Base-by-base conservation (phyloP, 306 rosid genomes). In the Sindora glabra region DNA sequence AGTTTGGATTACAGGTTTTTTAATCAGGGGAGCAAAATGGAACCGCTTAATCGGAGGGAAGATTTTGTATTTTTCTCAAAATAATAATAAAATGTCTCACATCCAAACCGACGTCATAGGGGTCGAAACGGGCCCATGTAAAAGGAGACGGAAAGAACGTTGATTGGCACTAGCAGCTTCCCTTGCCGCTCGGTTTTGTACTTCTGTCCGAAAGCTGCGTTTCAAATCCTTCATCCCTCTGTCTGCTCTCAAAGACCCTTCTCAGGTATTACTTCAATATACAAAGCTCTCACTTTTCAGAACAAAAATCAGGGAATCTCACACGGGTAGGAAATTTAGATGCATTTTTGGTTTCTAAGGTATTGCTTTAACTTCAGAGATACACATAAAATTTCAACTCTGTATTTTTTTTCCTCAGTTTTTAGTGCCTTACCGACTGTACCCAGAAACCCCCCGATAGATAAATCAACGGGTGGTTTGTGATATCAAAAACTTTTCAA, bases 151-250 rank as follows among this genome's bases (percentile, higher is more conserved):
- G 44, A 19, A 54, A 30, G 45, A 23, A 14, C 52, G 42, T 17
- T 8, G 60, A n/a, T 36, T 16, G 22, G 48, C 54, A 38, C 14
- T 8, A 6, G 25, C 50, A 42, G 45, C 52, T 59, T n/a, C 16
- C n/a, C 25, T 29, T 59, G 79, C 62, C 75, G 69, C 57, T 15
- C 42, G 13, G 22, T 32, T 44, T 29, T 40, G 37, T n/a, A n/a
- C n/a, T n/a, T n/a, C n/a, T n/a, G n/a, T n/a, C 62, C n/a, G 24
- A 45, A 56, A 49, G 42, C 60, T 46, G 33, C 36, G 32, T 36
- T 7, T 11, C 34, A 3, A 23, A 10, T 7, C 26, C n/a, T 11
- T n/a, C 36, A 26, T 59, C 33, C 53, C n/a, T 44, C 12, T n/a
- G n/a, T n/a, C n/a, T n/a, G n/a, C n/a, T n/a, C n/a, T n/a, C 65